phyloP scores from a whole-genome alignment of 75 land plant species.

The Chamaecyparis obtusa region DNA sequence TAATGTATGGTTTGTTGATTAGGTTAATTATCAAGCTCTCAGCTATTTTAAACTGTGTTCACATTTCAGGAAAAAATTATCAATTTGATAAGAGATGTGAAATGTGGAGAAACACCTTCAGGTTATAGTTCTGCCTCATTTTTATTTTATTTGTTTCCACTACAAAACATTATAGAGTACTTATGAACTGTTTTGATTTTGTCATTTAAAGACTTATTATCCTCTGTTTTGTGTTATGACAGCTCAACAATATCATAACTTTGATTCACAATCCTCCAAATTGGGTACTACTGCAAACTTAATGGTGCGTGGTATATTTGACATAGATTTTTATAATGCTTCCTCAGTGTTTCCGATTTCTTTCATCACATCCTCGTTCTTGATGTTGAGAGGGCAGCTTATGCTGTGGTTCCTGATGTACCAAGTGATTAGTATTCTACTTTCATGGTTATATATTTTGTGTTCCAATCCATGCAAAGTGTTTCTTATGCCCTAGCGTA shows the following conservation, averaged over 20 bases:
- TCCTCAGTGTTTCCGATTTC: not conserved
- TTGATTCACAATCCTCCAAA: not conserved
- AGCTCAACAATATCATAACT: not conserved
- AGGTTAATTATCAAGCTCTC: not conserved
- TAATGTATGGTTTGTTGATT: not conserved
- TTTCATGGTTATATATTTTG: not conserved
- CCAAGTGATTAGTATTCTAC: not conserved
- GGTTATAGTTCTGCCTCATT: not conserved
- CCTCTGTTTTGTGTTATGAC: not conserved
- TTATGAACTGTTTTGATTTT: not conserved
- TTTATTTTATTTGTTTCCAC: not conserved
- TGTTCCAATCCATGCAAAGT: not conserved
- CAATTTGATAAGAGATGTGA: conserved; percentile 2
- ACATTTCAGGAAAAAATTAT: conserved; percentile 2
- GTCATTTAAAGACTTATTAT: not conserved
- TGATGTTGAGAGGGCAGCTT: not conserved
- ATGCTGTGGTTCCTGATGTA: not conserved
- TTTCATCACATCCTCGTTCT: not conserved
- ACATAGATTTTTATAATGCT: not conserved
- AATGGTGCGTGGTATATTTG: not conserved
- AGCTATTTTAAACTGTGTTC: not conserved
- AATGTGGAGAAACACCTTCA: not conserved
- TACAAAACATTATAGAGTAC: not conserved
- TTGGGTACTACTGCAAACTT: not conserved
- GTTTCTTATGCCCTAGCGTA: not conserved